A percentile compares a stretch with the other conserved stretches of the same genome.
phyloP scores from a whole-genome alignment of 2,329 filamentous ascomycete genomes.

The Drechslerella coelobrocha region DNA sequence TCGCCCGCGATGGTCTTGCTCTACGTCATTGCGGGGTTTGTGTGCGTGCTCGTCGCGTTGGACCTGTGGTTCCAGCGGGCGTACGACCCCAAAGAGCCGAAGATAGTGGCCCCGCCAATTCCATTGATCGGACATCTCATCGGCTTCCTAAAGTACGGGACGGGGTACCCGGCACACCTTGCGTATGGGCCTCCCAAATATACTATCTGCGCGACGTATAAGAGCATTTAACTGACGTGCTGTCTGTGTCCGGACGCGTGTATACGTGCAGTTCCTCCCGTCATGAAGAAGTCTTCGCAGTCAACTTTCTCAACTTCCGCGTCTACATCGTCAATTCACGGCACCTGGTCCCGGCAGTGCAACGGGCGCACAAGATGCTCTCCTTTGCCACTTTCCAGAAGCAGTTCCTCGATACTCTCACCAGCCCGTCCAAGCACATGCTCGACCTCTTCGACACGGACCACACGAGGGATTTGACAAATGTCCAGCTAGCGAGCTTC shows the following conservation, averaged over 20 bases:
- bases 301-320: constrained; percentile 55
- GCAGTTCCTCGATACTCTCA: constrained; percentile 27
- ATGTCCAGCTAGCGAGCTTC: constrained; percentile 8
- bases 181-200: no score
- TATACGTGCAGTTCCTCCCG: no score
- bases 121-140: constrained; percentile 21
- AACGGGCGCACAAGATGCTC: constrained; percentile 52
- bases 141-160: constrained; percentile 12
- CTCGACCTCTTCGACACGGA: constrained; percentile 32
- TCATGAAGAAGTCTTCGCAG: constrained; percentile 55
- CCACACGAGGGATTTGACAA: constrained; percentile 50
- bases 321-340: constrained; percentile 55
- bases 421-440: constrained; percentile 33
- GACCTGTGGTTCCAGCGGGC: constrained; percentile 11
- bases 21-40: constrained; percentile 5
- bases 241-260: no score
- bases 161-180: constrained; percentile 5
- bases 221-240: no score
- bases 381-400: constrained; percentile 56
- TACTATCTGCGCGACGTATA: no score
- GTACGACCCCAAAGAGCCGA: constrained; percentile 9
- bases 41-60: constrained; percentile 12
- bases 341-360: constrained; percentile 54
- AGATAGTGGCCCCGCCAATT: constrained; percentile 1
- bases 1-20: background rate